Percentiles rank a stretch among this genome's conserved stretches.
phyloP scores from a whole-genome alignment of 441 rosid species.

The Gossypium aridum region DNA sequence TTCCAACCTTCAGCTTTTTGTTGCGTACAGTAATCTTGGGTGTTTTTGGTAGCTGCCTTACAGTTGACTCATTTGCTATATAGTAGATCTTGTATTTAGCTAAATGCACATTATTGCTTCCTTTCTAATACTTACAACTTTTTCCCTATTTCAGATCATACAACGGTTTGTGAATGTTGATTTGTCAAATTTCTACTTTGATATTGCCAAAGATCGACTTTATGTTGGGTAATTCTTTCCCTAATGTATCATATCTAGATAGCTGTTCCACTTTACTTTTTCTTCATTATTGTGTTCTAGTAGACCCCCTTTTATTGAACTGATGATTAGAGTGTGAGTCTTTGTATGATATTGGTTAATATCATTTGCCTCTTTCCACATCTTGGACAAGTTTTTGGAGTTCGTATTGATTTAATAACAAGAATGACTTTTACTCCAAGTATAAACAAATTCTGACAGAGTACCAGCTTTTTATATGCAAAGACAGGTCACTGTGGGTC shows the following conservation, averaged over 20 bases:
- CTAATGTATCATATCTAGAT: neutral
- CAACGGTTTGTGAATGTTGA: slow-evolving; percentile 91
- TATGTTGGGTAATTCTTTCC: slow-evolving; percentile 75
- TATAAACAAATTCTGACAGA: neutral
- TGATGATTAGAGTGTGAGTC: neutral
- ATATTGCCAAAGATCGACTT: slow-evolving; percentile 93
- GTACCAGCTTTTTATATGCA: neutral
- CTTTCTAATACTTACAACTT: neutral
- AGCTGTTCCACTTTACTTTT: neutral
- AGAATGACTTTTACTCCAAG: neutral
- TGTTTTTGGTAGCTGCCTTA: neutral
- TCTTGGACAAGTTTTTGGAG: neutral
- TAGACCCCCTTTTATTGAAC: neutral
- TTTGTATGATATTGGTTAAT: neutral
- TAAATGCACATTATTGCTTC: neutral
- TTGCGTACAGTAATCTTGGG: neutral
- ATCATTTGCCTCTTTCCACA: neutral
- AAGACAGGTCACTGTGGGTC: neutral
- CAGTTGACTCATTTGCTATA: neutral
- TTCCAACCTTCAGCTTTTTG: neutral
- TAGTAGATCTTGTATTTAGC: neutral
- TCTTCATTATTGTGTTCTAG: neutral
- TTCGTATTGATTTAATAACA: neutral
- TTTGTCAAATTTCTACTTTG: slow-evolving; percentile 93
- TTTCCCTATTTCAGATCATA: slow-evolving; percentile 56